These are phyloP conservation scores for Hypomontagnella monticulosa DNA, from an alignment of 495 filamentous ascomycete species.

Conservation along the genomic window DNA sequence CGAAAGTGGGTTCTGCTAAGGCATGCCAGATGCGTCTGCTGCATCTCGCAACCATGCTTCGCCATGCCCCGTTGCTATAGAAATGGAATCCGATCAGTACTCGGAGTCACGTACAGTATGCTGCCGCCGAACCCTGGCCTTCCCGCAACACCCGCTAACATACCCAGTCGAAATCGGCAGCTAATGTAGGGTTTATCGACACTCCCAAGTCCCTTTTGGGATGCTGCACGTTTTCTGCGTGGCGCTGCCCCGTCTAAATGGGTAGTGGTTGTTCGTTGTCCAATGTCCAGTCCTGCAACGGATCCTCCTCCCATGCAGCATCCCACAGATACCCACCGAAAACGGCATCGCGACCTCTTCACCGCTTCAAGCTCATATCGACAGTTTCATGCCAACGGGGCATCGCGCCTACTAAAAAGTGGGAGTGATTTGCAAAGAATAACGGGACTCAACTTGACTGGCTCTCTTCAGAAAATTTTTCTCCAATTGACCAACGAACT, in stretches of 20 bases:
- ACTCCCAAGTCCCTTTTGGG: constrained; percentile 37
- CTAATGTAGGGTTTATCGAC: constrained; percentile 33
- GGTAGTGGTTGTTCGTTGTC: constrained; percentile 42
- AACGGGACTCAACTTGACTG: constrained; percentile 30
- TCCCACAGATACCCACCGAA: constrained; percentile 33
- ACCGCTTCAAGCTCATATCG: constrained; percentile 35
- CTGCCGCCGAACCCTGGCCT: constrained; percentile 32
- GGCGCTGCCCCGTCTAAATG: constrained; percentile 36
- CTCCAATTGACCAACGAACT: constrained; percentile 38
- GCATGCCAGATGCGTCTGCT: constrained; percentile 44
- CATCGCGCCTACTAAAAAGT: constrained; percentile 28
- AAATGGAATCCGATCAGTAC: constrained; percentile 18
- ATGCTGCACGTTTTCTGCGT: constrained; percentile 32
- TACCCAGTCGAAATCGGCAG: constrained; percentile 29
- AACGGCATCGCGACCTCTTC: constrained; percentile 38
- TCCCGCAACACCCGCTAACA: constrained; percentile 38
- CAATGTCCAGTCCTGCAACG: constrained; percentile 31
- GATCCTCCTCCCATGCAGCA: constrained; percentile 36
- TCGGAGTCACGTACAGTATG: constrained; percentile 18
- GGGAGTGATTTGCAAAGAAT: constrained; percentile 31
- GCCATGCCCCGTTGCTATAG: constrained; percentile 33
- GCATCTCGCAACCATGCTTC: constrained; percentile 16
- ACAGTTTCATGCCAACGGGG: constrained; percentile 28
- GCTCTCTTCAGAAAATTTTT: constrained; percentile 24
- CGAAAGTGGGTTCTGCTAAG: constrained; percentile 33